Percentiles rank a stretch among this genome's conserved stretches.
These are phyloP conservation scores for Phyllostachys edulis DNA, from an alignment of 176 grass and related monocot species.

Conservation along the genomic window DNA sequence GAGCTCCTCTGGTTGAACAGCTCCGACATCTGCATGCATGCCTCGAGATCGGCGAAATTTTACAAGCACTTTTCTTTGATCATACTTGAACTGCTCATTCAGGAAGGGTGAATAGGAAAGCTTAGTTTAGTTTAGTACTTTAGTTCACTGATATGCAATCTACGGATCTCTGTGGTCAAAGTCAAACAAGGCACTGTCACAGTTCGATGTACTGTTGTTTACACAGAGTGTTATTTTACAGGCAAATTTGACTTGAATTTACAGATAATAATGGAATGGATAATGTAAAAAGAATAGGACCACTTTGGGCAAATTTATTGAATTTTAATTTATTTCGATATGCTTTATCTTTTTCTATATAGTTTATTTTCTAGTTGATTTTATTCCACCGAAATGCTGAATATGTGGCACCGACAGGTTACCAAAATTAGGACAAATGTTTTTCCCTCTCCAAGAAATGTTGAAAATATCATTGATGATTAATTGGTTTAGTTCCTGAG, in stretches of 20 bases:
- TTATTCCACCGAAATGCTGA: background rate
- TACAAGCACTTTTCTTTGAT: background rate
- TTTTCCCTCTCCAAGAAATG: background rate
- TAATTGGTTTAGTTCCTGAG: conserved; percentile 4
- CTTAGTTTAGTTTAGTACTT: background rate
- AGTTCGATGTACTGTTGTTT: conserved; percentile 12
- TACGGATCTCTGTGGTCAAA: conserved; percentile 11
- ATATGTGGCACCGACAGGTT: background rate
- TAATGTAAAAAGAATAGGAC: background rate
- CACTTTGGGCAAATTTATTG: background rate
- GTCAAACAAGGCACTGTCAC: conserved; percentile 24
- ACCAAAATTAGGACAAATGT: background rate
- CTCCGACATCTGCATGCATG: conserved; percentile 89
- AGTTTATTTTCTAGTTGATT: background rate
- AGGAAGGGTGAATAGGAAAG: background rate
- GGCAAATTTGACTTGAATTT: conserved; percentile 6
- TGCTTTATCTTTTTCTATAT: background rate
- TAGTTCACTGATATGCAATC: background rate
- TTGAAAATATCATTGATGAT: background rate
- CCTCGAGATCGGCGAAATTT: background rate
- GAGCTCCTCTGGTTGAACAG: conserved; percentile 77
- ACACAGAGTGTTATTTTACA: background rate
- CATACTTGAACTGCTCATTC: background rate
- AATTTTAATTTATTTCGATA: background rate
- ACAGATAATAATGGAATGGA: background rate